Percentiles rank a stretch among this genome's conserved stretches.
Evolutionary conservation across 2,329 filamentous ascomycete genomes (phyloP).

Genomic region (Aspergillus alliaceus): DNA sequence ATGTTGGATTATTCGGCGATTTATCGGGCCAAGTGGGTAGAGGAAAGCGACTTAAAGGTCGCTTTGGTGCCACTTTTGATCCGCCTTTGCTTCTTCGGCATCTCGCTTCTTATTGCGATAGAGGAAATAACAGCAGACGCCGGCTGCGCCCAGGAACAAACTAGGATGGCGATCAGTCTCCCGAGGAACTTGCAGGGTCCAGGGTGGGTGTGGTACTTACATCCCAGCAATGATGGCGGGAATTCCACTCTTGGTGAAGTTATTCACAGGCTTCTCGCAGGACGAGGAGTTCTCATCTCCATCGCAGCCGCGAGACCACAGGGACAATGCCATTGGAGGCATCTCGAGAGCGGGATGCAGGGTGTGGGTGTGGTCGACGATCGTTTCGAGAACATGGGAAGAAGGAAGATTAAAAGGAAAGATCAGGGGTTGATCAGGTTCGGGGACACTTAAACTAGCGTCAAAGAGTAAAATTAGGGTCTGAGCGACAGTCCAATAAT

Average conservation of each 20-base stretch:
- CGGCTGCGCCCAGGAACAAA: conserved; percentile 10
- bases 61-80: conserved; percentile 11
- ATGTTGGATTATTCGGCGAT: background rate
- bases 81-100: conserved; percentile 11
- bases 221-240: conserved; percentile 17
- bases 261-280: conserved; percentile 17
- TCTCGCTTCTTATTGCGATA: conserved; percentile 17
- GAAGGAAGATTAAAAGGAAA: conserved; percentile 2
- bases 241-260: conserved; percentile 18
- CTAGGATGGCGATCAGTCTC: conserved; percentile 3
- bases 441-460: background rate
- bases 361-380: background rate
- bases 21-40: background rate
- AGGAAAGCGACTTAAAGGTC: background rate
- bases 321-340: background rate
- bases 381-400: conserved; percentile 1
- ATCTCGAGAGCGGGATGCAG: background rate
- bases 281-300: background rate
- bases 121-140: conserved; percentile 15
- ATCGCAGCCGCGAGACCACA: background rate
- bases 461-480: background rate
- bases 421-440: background rate
- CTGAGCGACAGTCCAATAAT: background rate
- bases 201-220: no score
- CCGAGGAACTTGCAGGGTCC: no score